phyloP scores from a whole-genome alignment of 371 early-diverging fungal genomes.

The Zopfochytrium polystomum region DNA sequence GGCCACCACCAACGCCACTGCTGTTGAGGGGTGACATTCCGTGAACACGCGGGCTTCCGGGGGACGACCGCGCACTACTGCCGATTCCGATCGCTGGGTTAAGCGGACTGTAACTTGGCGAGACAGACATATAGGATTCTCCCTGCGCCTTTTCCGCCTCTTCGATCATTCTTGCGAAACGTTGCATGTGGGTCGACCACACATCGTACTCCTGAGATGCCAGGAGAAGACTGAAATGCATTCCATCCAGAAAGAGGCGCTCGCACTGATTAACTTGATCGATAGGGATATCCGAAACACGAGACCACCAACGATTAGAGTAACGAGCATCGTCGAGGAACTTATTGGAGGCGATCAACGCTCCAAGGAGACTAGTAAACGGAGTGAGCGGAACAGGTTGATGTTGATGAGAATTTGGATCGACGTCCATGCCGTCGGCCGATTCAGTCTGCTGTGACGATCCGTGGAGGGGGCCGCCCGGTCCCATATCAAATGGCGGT shows the following conservation, averaged over 20 bases:
- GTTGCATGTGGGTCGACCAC: slow-evolving; percentile 23
- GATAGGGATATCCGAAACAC: slow-evolving; percentile 19
- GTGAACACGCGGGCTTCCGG: not conserved
- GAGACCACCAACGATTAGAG: slow-evolving; percentile 26
- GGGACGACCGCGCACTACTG: not conserved
- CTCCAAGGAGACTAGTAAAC: slow-evolving; percentile 11
- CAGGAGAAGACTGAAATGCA: slow-evolving; percentile 9
- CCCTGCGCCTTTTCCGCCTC: not conserved
- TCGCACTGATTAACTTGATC: slow-evolving; percentile 11
- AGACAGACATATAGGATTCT: not conserved
- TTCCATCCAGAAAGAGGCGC: not conserved
- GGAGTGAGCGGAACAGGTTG: not conserved
- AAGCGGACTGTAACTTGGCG: not conserved
- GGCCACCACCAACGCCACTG: not conserved
- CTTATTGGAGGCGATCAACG: slow-evolving; percentile 24
- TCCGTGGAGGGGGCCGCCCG: not conserved
- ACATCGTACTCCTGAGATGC: slow-evolving; percentile 7
- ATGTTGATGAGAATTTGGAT: not conserved
- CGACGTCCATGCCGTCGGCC: not conserved
- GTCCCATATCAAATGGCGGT: not conserved
- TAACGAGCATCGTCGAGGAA: slow-evolving; percentile 24
- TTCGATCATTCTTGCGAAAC: slow-evolving; percentile 16
- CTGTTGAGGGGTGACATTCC: not conserved
- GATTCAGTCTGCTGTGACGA: not conserved
- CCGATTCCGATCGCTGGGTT: not conserved